Conservation (phyloP, 176 grass and related monocot species). For the Bolboschoenus planiculmis region DNA sequence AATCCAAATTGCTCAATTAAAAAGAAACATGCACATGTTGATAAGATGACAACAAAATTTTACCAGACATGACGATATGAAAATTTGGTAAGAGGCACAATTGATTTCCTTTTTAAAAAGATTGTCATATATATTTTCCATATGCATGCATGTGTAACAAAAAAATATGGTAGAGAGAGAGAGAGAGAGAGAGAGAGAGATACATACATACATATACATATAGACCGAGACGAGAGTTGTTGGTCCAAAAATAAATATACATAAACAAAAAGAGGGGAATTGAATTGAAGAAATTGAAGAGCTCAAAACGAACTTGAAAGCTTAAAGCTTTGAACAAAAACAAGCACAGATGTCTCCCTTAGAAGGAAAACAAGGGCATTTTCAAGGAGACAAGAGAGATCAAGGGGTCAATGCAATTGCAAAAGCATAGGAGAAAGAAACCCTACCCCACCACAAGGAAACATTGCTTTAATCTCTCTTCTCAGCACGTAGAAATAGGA, state of each 20-base stretch:
- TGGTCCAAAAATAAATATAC: not conserved
- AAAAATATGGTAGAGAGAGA: not conserved
- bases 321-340: slow-evolving; percentile 23
- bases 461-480: slow-evolving; percentile 15
- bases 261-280: not conserved
- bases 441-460: not conserved
- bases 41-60: not conserved
- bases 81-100: not conserved
- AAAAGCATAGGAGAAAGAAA: slow-evolving; percentile 1
- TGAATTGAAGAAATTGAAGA: not conserved
- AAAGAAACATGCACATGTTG: not conserved
- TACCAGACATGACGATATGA: not conserved
- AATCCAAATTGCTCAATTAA: too few relatives aligned
- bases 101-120: not conserved
- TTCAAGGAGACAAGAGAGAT: slow-evolving; percentile 25
- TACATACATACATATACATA: not conserved
- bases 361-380: not conserved
- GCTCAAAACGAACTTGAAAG: slow-evolving; percentile 17
- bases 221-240: not conserved
- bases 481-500: slow-evolving; percentile 21
- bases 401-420: slow-evolving; percentile 17
- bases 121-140: not conserved
- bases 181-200: not conserved
- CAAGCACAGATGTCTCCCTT: slow-evolving; percentile 26
- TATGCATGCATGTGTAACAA: not conserved